Evolutionary conservation across 116 monocot species (phyloP).

Genomic region (Phalaenopsis hybrid): DNA sequence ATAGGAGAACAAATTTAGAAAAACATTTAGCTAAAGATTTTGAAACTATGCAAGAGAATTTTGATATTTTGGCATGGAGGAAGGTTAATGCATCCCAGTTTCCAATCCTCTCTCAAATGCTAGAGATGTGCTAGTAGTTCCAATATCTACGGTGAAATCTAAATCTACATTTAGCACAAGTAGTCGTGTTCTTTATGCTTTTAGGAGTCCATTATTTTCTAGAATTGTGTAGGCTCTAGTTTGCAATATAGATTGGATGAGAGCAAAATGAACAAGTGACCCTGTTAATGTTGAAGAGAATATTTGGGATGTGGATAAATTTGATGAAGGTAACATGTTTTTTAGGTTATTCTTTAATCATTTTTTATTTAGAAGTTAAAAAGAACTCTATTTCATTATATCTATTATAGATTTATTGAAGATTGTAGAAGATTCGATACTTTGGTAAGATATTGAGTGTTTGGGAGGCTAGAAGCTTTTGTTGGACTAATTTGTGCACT

Average conservation of each 20-base stretch:
- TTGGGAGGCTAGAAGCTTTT: no score
- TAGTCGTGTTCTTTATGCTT: not conserved
- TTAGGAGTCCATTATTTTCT: not conserved
- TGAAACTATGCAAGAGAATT: not conserved
- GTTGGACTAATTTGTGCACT: no score
- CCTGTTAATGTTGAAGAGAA: no score
- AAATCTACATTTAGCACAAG: conserved; percentile 1
- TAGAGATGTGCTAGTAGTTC: conserved; percentile 7
- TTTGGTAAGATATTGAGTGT: no score
- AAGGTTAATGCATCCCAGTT: conserved; percentile 1
- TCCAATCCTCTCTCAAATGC: not conserved
- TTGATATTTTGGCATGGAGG: conserved; percentile 9
- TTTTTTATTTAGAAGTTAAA: no score
- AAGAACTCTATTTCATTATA: no score
- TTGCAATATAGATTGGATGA: not conserved
- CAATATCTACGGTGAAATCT: not conserved
- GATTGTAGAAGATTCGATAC: no score
- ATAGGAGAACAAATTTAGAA: not conserved
- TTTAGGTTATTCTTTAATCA: no score
- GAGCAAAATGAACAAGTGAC: no score
- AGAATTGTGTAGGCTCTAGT: not conserved
- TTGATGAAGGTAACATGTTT: no score
- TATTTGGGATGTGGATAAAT: no score
- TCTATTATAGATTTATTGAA: no score
- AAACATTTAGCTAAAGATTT: not conserved